Percentiles rank a stretch among this genome's conserved stretches.
Evolutionary conservation across 1,139 yeast species (phyloP).

Genomic region (Candida dubliniensis): DNA sequence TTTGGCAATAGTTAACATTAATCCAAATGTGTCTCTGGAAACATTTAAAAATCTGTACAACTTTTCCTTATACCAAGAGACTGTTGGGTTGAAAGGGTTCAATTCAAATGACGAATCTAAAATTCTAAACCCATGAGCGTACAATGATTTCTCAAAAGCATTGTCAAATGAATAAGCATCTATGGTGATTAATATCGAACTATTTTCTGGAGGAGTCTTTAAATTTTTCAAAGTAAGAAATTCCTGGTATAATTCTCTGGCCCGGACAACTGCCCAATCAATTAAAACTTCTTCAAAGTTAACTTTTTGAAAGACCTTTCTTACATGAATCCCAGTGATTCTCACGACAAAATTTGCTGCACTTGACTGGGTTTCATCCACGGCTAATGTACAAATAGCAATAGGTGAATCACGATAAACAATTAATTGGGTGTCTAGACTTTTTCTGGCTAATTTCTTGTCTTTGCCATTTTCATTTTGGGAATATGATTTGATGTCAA

Average conservation of each 20-base stretch:
- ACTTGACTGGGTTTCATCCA: constrained; percentile 35
- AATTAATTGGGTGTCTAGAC: constrained; percentile 53
- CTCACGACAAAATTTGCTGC: constrained; percentile 44
- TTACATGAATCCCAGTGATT: constrained; percentile 59
- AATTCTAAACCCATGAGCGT: constrained; percentile 26
- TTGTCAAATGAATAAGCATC: constrained; percentile 57
- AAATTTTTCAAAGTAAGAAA: constrained; percentile 23
- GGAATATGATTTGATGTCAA: constrained; percentile 48
- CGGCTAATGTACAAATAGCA: constrained; percentile 51
- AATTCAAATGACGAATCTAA: constrained; percentile 22
- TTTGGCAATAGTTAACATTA: constrained; percentile 26
- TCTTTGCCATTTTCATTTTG: constrained; percentile 25
- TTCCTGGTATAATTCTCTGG: constrained; percentile 41
- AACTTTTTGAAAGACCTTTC: constrained; percentile 62
- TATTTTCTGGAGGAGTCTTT: constrained; percentile 23
- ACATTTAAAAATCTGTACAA: constrained; percentile 39
- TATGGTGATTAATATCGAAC: constrained; percentile 34
- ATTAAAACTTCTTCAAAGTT: constrained; percentile 63
- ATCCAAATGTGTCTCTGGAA: constrained; percentile 51
- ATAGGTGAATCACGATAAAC: constrained; percentile 68
- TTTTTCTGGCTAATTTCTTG: constrained; percentile 28
- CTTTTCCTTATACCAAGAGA: constrained; percentile 11
- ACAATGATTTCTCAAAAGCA: constrained; percentile 33
- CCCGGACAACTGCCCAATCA: constrained; percentile 57
- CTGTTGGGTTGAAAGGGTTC: constrained; percentile 26